Evolutionary conservation across 2,329 filamentous ascomycete species (phyloP).

Genomic region (Nectriaceae sp.): DNA sequence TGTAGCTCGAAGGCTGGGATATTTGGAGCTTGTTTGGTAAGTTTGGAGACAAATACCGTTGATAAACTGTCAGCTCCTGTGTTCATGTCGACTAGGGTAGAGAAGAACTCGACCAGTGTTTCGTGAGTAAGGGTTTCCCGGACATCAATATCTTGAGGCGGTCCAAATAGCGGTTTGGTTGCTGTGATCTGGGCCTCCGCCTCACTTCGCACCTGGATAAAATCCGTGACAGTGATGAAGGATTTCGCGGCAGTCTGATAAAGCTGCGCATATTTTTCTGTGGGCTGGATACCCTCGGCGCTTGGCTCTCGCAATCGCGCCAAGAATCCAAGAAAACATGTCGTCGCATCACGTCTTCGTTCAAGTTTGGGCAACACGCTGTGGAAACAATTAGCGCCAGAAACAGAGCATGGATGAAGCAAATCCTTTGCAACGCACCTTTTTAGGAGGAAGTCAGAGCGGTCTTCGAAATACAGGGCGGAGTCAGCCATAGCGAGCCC

Average conservation of each 20-base stretch:
- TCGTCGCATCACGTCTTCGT: background rate
- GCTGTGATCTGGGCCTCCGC: background rate
- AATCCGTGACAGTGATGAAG: conserved; percentile 8
- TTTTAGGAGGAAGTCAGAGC: conserved; percentile 5
- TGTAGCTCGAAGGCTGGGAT: conserved; percentile 20
- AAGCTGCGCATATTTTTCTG: background rate
- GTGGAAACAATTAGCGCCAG: conserved; percentile 1
- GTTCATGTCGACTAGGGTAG: conserved; percentile 9
- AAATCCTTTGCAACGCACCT: conserved; percentile 2
- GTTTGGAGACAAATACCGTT: conserved; percentile 18
- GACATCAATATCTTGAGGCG: background rate
- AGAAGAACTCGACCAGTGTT: conserved; percentile 12
- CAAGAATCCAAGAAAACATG: conserved; percentile 14
- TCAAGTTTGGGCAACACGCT: conserved; percentile 11
- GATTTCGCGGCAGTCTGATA: conserved; percentile 6
- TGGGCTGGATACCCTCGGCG: background rate
- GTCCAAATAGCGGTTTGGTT: background rate
- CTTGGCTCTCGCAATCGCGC: conserved; percentile 1
- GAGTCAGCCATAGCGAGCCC: conserved; percentile 14
- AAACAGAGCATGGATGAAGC: background rate
- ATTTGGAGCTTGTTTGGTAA: conserved; percentile 11
- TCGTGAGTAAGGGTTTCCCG: conserved; percentile 1
- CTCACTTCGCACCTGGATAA: conserved; percentile 1
- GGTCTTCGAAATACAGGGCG: conserved; percentile 16
- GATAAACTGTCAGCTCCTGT: conserved; percentile 17